These are phyloP conservation scores for Tilletiopsis washingtonensis DNA, from an alignment of 1,284 basidiomycete species.

Conservation along the genomic window DNA sequence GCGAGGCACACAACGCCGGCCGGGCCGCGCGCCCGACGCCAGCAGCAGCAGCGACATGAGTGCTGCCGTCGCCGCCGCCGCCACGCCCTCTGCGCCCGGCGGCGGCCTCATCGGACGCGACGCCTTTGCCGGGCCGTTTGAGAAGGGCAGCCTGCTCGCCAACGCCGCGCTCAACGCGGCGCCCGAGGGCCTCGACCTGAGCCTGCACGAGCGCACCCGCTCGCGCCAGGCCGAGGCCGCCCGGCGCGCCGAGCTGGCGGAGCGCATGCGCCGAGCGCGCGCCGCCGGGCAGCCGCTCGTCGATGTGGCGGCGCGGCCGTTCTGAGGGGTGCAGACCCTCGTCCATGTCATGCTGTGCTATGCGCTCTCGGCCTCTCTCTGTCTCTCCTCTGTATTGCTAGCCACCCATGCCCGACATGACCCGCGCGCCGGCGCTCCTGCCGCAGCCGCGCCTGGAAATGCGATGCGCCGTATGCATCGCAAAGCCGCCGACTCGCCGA, in stretches of 20 bases:
- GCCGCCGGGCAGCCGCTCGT: slow-evolving; percentile 21
- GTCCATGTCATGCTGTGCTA: too few relatives aligned
- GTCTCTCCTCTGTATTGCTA: too few relatives aligned
- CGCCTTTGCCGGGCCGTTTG: slow-evolving; percentile 27
- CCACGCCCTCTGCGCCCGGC: slow-evolving; percentile 10
- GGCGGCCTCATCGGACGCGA: slow-evolving; percentile 29
- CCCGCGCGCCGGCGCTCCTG: too few relatives aligned
- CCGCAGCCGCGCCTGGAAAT: too few relatives aligned
- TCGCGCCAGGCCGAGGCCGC: slow-evolving; percentile 10
- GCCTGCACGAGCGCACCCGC: slow-evolving; percentile 15
- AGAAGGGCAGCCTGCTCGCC: slow-evolving; percentile 31
- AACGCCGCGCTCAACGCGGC: slow-evolving; percentile 24
- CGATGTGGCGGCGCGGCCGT: too few relatives aligned
- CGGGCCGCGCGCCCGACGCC: background rate
- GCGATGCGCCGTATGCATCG: too few relatives aligned
- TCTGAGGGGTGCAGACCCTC: too few relatives aligned
- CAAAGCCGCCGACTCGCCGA: too few relatives aligned
- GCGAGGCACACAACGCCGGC: too few relatives aligned
- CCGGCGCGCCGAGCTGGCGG: slow-evolving; percentile 15
- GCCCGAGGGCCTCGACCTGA: slow-evolving; percentile 11
- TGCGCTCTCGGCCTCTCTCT: too few relatives aligned
- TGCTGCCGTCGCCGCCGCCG: slow-evolving; percentile 2
- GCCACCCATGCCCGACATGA: too few relatives aligned
- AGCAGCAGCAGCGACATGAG: background rate
- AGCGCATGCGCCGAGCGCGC: slow-evolving; percentile 17